Conservation (phyloP, 75 land plant species). For the Pinus albicaulis region DNA sequence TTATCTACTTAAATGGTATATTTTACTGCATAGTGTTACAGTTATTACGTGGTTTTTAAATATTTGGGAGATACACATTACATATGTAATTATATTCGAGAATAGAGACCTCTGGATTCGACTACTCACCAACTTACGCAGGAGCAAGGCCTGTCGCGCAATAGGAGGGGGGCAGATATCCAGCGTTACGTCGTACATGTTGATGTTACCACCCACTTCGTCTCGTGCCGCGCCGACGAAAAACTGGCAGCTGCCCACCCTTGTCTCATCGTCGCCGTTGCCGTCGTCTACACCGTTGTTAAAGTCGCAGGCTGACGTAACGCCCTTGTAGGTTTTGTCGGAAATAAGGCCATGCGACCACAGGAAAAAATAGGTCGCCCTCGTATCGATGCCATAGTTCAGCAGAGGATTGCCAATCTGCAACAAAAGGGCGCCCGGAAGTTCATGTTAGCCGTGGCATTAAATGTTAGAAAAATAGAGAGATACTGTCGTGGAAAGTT, state of each 20-base stretch:
- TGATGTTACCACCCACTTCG: constrained; percentile 18
- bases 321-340: constrained; percentile 16
- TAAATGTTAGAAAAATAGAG: too few species aligned
- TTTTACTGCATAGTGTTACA: too few species aligned
- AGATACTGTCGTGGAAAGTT: not conserved
- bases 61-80: too few species aligned
- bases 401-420: constrained; percentile 32
- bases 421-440: not conserved
- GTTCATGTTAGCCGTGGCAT: too few species aligned
- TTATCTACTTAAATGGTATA: too few species aligned
- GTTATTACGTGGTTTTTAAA: too few species aligned
- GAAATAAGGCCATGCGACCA: constrained; percentile 34
- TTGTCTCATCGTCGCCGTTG: not conserved
- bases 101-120: too few species aligned
- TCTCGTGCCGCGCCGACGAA: constrained; percentile 10
- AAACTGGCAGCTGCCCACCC: not conserved
- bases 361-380: constrained; percentile 21
- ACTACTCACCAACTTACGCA: constrained; percentile 19
- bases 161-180: constrained; percentile 28
- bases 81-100: too few species aligned
- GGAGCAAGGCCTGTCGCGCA: constrained; percentile 9
- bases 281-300: constrained; percentile 4
- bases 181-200: constrained; percentile 23
- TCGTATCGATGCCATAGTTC: constrained; percentile 24
- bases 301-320: constrained; percentile 17